Evolutionary conservation across 768 basidiomycete genomes (phyloP), one percentile per base, ranked within the genome.

Genomic region (Xerocomellus chrysenteron): DNA sequence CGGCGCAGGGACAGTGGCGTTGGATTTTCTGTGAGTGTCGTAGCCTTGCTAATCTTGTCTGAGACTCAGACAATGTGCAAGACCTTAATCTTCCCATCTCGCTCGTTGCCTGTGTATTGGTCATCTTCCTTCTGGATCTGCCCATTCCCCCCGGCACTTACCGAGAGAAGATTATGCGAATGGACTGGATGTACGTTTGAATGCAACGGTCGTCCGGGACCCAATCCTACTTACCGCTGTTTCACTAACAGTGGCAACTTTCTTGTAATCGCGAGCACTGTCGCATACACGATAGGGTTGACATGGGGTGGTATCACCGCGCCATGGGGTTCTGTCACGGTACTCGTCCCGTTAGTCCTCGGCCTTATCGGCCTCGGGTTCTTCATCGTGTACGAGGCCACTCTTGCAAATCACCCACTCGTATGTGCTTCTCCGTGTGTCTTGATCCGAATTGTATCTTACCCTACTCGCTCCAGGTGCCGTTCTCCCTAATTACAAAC

Each of bases 151-250:
- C 60, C 12, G 73, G 71, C 0, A 64, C 57, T 3, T 48, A 75
- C 9, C 53, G 53, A 13, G 66, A 74, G 6, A 80, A 78, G 50
- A 28, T 79, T 1, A 43, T 43, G 10, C 60, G 63, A 8, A 68
- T 80, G 50, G 78, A 80, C 54, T 79, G 75, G 75, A 65, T 75
- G 76, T 80, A 57, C 17, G 76, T 26, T 17, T 16, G 16, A 13
- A 26, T 62, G 1, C 13, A 12, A 24, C n/a, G 17, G 21, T 36
- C 5, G 3, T 21, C 5, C 14, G 3, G 39, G 19, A 40, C n/a
- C 9, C n/a, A 11, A 19, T n/a, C 39, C 2, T 14, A 40, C 39
- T 40, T 5, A 10, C 10, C 37, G 37, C 37, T 17, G 17, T 17
- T 39, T 39, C 17, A 9, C n/a, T n/a, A 2, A n/a, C 39, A 40